phyloP scores from a whole-genome alignment of 2,329 filamentous ascomycete genomes.

The Trichoderma brevicompactum region DNA sequence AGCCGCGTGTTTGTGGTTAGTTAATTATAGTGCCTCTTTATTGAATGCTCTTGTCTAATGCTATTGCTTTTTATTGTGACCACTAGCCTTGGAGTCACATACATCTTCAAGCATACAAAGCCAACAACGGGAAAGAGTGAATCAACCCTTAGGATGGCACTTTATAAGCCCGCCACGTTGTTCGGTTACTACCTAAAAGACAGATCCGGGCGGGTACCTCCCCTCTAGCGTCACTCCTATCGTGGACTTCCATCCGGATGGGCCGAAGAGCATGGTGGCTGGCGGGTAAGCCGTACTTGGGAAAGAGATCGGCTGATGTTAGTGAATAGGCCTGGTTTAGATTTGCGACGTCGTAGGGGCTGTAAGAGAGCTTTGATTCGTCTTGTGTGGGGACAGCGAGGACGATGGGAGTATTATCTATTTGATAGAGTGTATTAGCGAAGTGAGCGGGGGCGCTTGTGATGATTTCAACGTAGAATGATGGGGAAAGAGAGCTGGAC shows the following conservation, averaged over 20 bases:
- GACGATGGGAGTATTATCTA: constrained; percentile 39
- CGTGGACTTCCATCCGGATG: constrained; percentile 57
- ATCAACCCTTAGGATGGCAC: constrained; percentile 36
- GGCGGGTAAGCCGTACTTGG: constrained; percentile 37
- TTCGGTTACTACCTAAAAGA: constrained; percentile 54
- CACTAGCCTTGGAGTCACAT: neutral
- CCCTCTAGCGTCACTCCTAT: constrained; percentile 49
- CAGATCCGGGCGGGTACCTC: constrained; percentile 56
- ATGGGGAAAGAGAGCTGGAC: neutral
- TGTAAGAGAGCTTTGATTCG: constrained; percentile 44
- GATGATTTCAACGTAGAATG: no score
- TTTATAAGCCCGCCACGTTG: constrained; percentile 53
- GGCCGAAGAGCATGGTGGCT: constrained; percentile 42
- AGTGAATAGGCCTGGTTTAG: constrained; percentile 12
- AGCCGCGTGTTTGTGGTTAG: neutral
- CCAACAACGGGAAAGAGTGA: neutral
- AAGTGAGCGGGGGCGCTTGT: no score
- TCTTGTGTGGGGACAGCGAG: constrained; percentile 44
- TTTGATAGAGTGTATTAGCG: neutral
- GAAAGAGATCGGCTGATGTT: constrained; percentile 32
- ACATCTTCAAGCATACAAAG: neutral
- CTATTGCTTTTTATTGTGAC: neutral
- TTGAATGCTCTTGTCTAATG: neutral
- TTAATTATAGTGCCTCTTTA: neutral
- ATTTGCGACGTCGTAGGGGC: constrained; percentile 40